Conservation (phyloP, 2,329 filamentous ascomycete species). For the Seiridium unicorne region DNA sequence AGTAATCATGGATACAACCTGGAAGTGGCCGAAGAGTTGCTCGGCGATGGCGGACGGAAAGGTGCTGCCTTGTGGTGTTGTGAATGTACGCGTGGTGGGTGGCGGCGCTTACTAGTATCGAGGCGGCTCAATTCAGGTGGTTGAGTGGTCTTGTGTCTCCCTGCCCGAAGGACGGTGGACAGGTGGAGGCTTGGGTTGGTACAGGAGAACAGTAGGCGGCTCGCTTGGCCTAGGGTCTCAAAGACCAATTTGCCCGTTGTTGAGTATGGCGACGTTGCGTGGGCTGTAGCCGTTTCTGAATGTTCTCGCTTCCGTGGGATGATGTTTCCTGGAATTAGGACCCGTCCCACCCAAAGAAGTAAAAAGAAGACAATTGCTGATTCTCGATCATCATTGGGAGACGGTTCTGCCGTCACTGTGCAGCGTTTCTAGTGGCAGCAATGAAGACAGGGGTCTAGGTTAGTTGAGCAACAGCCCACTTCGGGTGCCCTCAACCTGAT, state of each 20-base stretch:
- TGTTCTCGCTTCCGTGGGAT: not conserved
- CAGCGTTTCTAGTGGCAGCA: conserved; percentile 3
- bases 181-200: not conserved
- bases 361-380: not conserved
- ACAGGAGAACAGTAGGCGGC: no score
- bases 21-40: not conserved
- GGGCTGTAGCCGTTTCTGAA: no score
- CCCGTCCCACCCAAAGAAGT: not conserved
- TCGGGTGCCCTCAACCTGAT: not conserved
- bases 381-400: not conserved
- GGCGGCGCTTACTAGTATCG: conserved; percentile 4
- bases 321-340: not conserved
- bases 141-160: conserved; percentile 1
- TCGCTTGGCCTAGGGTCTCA: no score
- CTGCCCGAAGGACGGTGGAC: not conserved
- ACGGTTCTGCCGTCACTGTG: conserved; percentile 7
- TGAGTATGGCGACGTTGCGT: no score
- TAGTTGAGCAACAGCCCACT: not conserved
- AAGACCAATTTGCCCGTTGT: no score
- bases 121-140: not conserved
- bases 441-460: not conserved
- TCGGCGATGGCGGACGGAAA: not conserved
- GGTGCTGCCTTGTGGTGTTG: conserved; percentile 9
- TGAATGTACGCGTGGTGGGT: conserved; percentile 3
- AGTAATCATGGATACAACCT: conserved; percentile 7